Evolutionary conservation across 371 early-diverging fungal species (phyloP), one percentile per base, ranked within the genome.

Genomic region (Batrachochytrium dendrobatidis): DNA sequence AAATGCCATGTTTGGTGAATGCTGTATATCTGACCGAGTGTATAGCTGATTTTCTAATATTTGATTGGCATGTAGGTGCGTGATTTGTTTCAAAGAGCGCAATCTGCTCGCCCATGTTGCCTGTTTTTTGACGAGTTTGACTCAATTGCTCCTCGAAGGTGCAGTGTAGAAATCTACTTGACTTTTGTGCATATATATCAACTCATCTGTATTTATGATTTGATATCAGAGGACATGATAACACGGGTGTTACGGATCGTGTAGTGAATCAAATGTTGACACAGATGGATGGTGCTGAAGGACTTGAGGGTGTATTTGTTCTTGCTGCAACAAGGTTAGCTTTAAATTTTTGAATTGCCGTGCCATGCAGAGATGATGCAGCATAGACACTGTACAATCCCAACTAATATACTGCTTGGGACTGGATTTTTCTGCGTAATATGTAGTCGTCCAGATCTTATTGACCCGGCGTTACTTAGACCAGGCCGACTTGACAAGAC

Each of bases 401-500:
- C n/a, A n/a, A n/a, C n/a, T n/a, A n/a, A n/a, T n/a, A n/a, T n/a
- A n/a, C n/a, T n/a, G n/a, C n/a, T n/a, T n/a, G n/a, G n/a, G n/a
- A n/a, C n/a, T n/a, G n/a, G n/a, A n/a, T n/a, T n/a, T n/a, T 69
- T 49, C 62, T 71, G 53, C 51, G 26, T 8, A 52, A 74, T 2
- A 74, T 75, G 22, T 44, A 72, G 72, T 51, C 76, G 80, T 6
- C 80, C 78, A 1, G 78, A 80, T 58, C 49, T 79, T 28, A 94
- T 99, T 58, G 99, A 99, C 66, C 89, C 93, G 6, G 99, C 99
- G 24, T 84, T 99, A 80, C 77, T 99, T 33, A 85, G 99, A 43
- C 99, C 99, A 18, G 99, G 99, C n/a, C 87, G 99, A 60, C 74
- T 99, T 56, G 99, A 99, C 71, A 94, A 98, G 71, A 85, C 88